Evolutionary conservation across 1,284 basidiomycete species (phyloP).

Genomic region (Pyrrhoderma noxium): DNA sequence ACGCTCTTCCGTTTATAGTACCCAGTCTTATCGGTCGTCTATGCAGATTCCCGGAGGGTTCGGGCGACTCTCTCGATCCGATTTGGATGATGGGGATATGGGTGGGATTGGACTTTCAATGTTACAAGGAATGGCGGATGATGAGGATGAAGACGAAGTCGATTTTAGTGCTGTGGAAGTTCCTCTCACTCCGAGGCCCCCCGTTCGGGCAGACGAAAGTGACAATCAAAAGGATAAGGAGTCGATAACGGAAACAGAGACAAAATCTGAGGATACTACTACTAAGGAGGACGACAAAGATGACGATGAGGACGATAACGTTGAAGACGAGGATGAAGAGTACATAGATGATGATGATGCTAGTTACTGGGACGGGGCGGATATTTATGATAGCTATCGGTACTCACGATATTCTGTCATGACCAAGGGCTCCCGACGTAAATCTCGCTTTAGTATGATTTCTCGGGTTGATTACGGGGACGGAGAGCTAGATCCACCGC

Average conservation of each 20-base stretch:
- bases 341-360: conserved; percentile 32
- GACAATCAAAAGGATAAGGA: no score
- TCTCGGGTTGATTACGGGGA: conserved; percentile 4
- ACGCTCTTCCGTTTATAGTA: conserved; percentile 10
- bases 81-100: conserved; percentile 46
- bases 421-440: conserved; percentile 18
- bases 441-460: conserved; percentile 13
- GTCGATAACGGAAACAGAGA: neutral
- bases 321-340: conserved; percentile 30
- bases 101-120: conserved; percentile 65
- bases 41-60: conserved; percentile 17
- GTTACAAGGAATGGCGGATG: conserved; percentile 43
- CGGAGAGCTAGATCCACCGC: neutral
- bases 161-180: conserved; percentile 14
- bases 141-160: conserved; percentile 29
- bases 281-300: neutral
- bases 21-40: conserved; percentile 19
- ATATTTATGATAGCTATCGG: conserved; percentile 70
- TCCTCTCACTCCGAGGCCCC: conserved; percentile 9
- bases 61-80: conserved; percentile 24
- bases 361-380: conserved; percentile 54
- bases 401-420: conserved; percentile 52
- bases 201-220: neutral
- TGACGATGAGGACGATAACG: conserved; percentile 24
- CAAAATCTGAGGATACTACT: neutral